Evolutionary conservation across 805 yeast genomes (phyloP), one percentile per base, ranked within the genome.

Genomic region (Metschnikowia peoriensis): DNA sequence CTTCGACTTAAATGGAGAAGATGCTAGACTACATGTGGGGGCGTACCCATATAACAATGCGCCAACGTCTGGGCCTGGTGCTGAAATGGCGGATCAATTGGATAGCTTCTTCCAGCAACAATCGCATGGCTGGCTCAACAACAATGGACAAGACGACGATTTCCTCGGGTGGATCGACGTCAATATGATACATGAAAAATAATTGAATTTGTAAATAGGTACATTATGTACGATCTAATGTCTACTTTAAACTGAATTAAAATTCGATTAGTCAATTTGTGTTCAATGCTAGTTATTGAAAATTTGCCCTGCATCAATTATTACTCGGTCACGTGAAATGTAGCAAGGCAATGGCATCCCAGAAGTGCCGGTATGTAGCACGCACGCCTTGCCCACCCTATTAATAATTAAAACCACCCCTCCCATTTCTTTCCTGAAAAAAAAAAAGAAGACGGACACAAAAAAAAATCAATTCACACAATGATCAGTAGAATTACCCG

Each of bases 101-200:
- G 84, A 86, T 60, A 76, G 76, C 16, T 86, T 88, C 59, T 83
- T 88, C 69, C 90, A 86, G 65, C 90, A 86, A 66, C 94, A 88
- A 60, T 87, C 91, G 28, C 83, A 85, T 35, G 92, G 90, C 32
- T 89, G 96, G 96, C 79, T 85, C 65, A 91, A 89, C 63, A 85
- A 84, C 50, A 72, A 69, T 47, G 63, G 69, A 51, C 73, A 71
- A 34, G 89, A 84, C 48, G 97, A 92, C 64, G 97, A 92, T 65
- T 87, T 92, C 62, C 72, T 92, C 44, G 97, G 97, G 11, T 92
- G 97, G 97, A 88, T 92, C 74, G 96, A 89, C 65, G 83, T 84
- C 66, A 86, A 86, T 62, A 62, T 66, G 61, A 51, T 59, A 8
- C 56, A 50, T 16, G 61, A 58, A 17, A 51, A 52, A 16, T 56